phyloP scores from a whole-genome alignment of 2,329 filamentous ascomycete species.

The Curvularia lunata region DNA sequence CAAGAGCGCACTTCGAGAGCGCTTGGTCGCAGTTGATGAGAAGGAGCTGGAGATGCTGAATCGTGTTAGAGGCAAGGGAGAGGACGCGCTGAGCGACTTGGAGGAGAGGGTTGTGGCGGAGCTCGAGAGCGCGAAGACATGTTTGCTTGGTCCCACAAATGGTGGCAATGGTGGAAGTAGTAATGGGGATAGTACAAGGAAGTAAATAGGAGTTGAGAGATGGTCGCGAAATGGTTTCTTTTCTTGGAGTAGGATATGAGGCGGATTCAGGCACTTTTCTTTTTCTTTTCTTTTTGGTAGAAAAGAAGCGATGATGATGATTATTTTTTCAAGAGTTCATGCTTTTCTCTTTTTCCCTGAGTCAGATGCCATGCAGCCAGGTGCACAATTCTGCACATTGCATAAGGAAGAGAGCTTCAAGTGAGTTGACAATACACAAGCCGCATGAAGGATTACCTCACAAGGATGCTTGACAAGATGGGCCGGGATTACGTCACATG shows the following conservation, averaged over 20 bases:
- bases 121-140: conserved; percentile 45
- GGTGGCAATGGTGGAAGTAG: conserved; percentile 12
- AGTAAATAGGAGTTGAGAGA: conserved; percentile 1
- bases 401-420: not conserved
- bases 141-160: conserved; percentile 40
- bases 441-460: not conserved
- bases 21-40: conserved; percentile 74
- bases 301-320: not conserved
- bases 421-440: not conserved
- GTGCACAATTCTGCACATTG: not conserved
- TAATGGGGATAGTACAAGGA: conserved; percentile 11
- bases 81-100: conserved; percentile 60
- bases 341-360: not conserved
- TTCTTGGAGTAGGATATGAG: not conserved
- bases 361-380: not conserved
- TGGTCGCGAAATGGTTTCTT: not conserved
- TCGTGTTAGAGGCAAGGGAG: conserved; percentile 40
- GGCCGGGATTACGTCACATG: not conserved
- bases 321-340: not conserved
- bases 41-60: conserved; percentile 69
- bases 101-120: conserved; percentile 73
- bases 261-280: not conserved
- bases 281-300: not conserved
- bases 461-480: not conserved
- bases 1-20: conserved; percentile 70